phyloP scores from a whole-genome alignment of 2,329 filamentous ascomycete species.

The Colletotrichum musae region DNA sequence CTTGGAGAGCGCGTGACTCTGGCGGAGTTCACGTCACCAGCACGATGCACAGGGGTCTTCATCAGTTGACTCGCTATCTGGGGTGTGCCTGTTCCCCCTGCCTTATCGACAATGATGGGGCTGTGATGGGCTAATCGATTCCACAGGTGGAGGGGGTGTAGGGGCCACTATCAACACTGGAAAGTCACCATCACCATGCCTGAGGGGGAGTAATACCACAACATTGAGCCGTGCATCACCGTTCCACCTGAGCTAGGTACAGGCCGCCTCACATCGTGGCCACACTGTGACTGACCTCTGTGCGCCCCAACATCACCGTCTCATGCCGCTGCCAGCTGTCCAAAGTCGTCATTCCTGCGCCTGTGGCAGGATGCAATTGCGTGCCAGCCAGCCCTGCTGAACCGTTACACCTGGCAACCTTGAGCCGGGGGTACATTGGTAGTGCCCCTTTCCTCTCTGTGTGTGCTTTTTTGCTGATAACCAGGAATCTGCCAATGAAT shows the following conservation, averaged over 20 bases:
- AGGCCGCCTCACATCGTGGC: neutral
- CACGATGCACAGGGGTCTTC: slow-evolving; percentile 36
- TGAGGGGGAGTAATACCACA: neutral
- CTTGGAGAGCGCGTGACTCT: slow-evolving; percentile 40
- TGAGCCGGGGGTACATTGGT: no score
- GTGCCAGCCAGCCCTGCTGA: slow-evolving; percentile 16
- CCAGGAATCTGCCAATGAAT: no score
- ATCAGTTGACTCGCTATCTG: slow-evolving; percentile 35
- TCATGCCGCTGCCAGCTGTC: slow-evolving; percentile 4
- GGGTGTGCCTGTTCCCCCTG: slow-evolving; percentile 15
- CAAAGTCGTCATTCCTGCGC: slow-evolving; percentile 13
- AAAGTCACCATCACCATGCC: slow-evolving; percentile 18
- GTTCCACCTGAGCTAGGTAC: slow-evolving; percentile 37
- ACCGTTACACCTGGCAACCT: slow-evolving; percentile 7
- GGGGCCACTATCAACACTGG: neutral
- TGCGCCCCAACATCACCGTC: neutral
- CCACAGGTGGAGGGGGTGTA: neutral
- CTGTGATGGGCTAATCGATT: neutral
- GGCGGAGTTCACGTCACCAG: slow-evolving; percentile 38
- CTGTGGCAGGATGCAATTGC: neutral
- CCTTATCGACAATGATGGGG: slow-evolving; percentile 35
- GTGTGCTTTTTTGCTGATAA: neutral
- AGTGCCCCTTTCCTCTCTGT: neutral
- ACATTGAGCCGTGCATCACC: slow-evolving; percentile 18
- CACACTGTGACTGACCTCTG: neutral